Evolutionary conservation across 2,329 filamentous ascomycete species (phyloP).

Genomic region (Exophiala calicioides): DNA sequence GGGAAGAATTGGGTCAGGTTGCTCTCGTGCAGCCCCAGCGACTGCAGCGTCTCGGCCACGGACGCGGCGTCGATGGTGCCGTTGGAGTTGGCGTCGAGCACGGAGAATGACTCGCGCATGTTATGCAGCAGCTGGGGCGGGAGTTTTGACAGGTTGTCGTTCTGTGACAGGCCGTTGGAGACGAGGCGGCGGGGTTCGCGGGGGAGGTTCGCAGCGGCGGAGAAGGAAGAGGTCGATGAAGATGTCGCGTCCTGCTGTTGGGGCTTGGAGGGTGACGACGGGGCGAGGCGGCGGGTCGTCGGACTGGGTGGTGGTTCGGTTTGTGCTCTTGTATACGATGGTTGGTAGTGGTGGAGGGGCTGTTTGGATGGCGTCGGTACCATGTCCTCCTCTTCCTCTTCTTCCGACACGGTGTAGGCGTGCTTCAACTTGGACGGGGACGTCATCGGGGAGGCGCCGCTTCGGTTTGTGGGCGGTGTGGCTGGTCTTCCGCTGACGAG

Average conservation of each 20-base stretch:
- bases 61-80: conserved; percentile 80
- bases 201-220: background rate
- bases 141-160: conserved; percentile 53
- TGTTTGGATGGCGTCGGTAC: conserved; percentile 45
- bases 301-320: conserved; percentile 43
- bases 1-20: conserved; percentile 84
- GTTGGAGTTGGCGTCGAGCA: conserved; percentile 85
- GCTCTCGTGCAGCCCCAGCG: conserved; percentile 70
- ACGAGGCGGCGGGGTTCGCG: conserved; percentile 17
- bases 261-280: background rate
- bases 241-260: too few species aligned
- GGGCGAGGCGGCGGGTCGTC: conserved; percentile 32
- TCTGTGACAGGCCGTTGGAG: conserved; percentile 24
- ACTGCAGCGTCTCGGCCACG: conserved; percentile 75
- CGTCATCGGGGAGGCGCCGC: conserved; percentile 42
- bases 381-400: conserved; percentile 35
- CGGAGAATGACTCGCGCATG: conserved; percentile 89
- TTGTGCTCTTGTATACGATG: conserved; percentile 23
- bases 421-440: conserved; percentile 52
- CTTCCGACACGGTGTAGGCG: conserved; percentile 46
- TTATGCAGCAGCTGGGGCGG: conserved; percentile 81
- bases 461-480: conserved; percentile 49
- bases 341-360: conserved; percentile 40
- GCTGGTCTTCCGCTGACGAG: conserved; percentile 50
- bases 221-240: background rate